Base-by-base conservation (phyloP, 2,329 filamentous ascomycete species). In the Hawksworthiomyces lignivorus region DNA sequence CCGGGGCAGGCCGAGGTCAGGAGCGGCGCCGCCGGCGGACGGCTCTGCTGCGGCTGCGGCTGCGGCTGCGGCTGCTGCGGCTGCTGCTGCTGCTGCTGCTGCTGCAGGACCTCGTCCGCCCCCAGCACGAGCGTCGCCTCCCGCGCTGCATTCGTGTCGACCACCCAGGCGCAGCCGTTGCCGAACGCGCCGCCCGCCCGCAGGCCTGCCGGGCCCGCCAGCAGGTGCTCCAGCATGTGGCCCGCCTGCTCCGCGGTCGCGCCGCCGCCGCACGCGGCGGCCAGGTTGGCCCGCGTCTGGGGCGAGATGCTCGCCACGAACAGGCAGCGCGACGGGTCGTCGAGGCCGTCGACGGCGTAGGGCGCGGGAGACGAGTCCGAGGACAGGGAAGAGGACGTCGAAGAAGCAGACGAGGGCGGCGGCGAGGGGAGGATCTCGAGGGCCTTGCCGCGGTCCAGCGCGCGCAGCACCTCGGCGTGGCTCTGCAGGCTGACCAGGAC, bases 401-500 rank as follows among this genome's bases (percentile, higher is more conserved):
- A n/a, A n/a, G n/a, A n/a, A n/a, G n/a, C n/a, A n/a, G n/a, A n/a
- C n/a, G n/a, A n/a, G n/a, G n/a, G n/a, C 4, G 44, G 49, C 10
- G 45, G 49, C 29, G 60, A 59, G 11, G 60, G 57, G 3, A 58
- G 56, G 11, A 55, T 48, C 35, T 70, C 48, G 27, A 79, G 58
- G 2, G 65, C 68, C 3, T 77, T 75, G 12, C 70, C 75, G 5
- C 77, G 70, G 58, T 96, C 87, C 24, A 98, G 75, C 5, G 85
- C 83, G 46, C 76, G 77, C 36, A 98, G 71, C 7, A 98, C 89
- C 63, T 98, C 92, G 28, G 81, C 78, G 62, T 98, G 92, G 52
- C 87, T 94, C 64, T 98, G 92, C 41, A 98, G 67, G 45, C 86
- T 92, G 39, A 98, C 88, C 31, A 98, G 77, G n/a, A 98, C 87